These are phyloP conservation scores for Bryoerythrophyllum caledonicum DNA, from an alignment of 225 moss, liverwort and hornwort species.

Conservation along the genomic window DNA sequence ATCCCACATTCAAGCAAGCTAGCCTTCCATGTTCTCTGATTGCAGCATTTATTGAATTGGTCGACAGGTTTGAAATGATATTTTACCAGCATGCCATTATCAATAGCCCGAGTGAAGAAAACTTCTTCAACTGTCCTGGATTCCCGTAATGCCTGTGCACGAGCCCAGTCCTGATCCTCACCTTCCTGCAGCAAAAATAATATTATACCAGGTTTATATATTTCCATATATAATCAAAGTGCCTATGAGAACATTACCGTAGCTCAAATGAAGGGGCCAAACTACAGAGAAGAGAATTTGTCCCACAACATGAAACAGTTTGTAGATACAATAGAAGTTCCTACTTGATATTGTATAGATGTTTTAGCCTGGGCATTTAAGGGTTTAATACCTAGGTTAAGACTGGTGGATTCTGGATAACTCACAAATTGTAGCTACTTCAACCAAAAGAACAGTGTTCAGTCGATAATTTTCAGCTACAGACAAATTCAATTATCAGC, in stretches of 20 bases:
- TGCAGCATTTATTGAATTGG: neutral
- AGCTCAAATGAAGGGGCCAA: too few relatives aligned
- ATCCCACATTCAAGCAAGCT: neutral
- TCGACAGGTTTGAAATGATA: neutral
- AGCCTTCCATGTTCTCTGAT: neutral
- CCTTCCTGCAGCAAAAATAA: slow-evolving; percentile 49
- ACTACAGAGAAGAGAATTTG: too few relatives aligned
- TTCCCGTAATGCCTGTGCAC: slow-evolving; percentile 69
- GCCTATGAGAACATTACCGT: too few relatives aligned
- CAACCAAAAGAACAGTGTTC: neutral
- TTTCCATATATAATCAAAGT: neutral
- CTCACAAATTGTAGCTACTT: neutral
- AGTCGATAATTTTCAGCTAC: neutral
- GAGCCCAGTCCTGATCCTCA: slow-evolving; percentile 77
- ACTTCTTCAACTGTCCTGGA: slow-evolving; percentile 56
- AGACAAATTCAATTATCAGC: neutral
- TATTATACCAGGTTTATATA: neutral
- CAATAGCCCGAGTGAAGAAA: slow-evolving; percentile 46
- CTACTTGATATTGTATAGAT: too few relatives aligned
- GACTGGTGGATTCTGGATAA: neutral
- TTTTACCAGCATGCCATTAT: slow-evolving; percentile 72
- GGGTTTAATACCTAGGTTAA: neutral
- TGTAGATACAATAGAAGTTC: too few relatives aligned
- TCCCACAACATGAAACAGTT: too few relatives aligned
- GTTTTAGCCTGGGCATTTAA: too few relatives aligned